Evolutionary conservation across 1,139 yeast genomes (phyloP), one percentile per base, ranked within the genome.

Genomic region (Pichia sorboxylosa): DNA sequence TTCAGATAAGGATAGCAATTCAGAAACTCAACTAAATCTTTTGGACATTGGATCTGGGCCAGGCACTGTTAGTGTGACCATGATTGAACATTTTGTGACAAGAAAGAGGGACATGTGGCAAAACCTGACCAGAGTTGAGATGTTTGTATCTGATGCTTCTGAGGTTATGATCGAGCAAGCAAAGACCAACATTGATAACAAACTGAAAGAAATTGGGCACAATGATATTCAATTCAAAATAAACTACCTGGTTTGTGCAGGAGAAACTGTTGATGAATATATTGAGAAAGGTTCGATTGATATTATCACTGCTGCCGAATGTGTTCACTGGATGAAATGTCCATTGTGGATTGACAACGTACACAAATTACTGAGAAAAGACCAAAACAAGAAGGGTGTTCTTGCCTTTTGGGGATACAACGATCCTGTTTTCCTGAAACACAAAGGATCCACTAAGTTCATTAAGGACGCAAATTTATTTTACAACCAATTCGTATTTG

Each of bases 31-130:
- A 5, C 37, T 37, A 7, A 33, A 38, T 6, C 24, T 49, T 29
- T 51, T 82, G 6, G 95, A 84, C 53, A 58, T 81, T 13, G 95
- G 94, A 0, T 75, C 85, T 49, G 95, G 95, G 1, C 78, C 94
- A 0, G 94, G 94, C 2, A 39, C 42, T 3, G 26, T 32, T 5
- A 29, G 31, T 13, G n/a, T 28, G 8, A 33, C 37, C 4, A n/a
- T 38, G 5, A 28, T 40, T 11, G 16, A 25, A 11, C 11, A 14
- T 8, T 10, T 23, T 23, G 25, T 7, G 7, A 14, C 11, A 23
- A 10, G 6, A n/a, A 11, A 23, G 14, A 9, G 13, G 14, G 13
- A 10, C n/a, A n/a, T n/a, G 6, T 23, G n/a, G 7, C 25, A 23
- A 13, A 26, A 38, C 11, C 56, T 63, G 37, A 68, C 67, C 34